phyloP scores from a whole-genome alignment of 2,329 filamentous ascomycete genomes.

The Cladosporium austrohemisphaericum region DNA sequence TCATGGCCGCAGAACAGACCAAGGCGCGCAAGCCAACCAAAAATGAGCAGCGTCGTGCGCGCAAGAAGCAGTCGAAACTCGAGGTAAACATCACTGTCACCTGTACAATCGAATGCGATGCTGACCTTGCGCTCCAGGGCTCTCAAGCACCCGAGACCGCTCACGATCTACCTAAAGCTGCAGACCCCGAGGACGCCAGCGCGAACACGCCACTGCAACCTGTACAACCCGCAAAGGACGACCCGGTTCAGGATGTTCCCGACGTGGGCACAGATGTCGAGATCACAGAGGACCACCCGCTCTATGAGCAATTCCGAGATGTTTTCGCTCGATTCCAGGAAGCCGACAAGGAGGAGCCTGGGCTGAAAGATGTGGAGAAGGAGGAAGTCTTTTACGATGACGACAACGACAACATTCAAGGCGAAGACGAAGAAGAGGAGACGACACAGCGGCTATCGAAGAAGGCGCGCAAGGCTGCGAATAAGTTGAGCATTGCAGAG shows the following conservation, averaged over 20 bases:
- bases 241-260: constrained; percentile 26
- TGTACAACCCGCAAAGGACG: constrained; percentile 26
- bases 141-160: constrained; percentile 29
- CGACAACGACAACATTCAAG: constrained; percentile 81
- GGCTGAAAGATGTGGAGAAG: constrained; percentile 67
- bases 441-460: constrained; percentile 73
- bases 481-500: constrained; percentile 90
- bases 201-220: constrained; percentile 24
- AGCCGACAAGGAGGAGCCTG: constrained; percentile 44
- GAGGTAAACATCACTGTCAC: constrained; percentile 34
- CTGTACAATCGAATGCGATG: not conserved
- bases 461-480: constrained; percentile 88
- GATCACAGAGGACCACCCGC: constrained; percentile 54
- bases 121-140: constrained; percentile 6
- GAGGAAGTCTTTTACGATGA: constrained; percentile 81
- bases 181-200: constrained; percentile 18
- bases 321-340: constrained; percentile 78
- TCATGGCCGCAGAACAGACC: constrained; percentile 23
- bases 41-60: constrained; percentile 87
- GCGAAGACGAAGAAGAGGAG: constrained; percentile 70
- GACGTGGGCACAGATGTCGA: constrained; percentile 24
- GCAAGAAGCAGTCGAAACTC: constrained; percentile 90
- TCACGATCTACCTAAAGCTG: constrained; percentile 20
- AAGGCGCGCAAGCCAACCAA: constrained; percentile 70
- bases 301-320: constrained; percentile 78